Evolutionary conservation across 306 rosid species (phyloP), one percentile per base, ranked within the genome.

Genomic region (Glycine latifolia): DNA sequence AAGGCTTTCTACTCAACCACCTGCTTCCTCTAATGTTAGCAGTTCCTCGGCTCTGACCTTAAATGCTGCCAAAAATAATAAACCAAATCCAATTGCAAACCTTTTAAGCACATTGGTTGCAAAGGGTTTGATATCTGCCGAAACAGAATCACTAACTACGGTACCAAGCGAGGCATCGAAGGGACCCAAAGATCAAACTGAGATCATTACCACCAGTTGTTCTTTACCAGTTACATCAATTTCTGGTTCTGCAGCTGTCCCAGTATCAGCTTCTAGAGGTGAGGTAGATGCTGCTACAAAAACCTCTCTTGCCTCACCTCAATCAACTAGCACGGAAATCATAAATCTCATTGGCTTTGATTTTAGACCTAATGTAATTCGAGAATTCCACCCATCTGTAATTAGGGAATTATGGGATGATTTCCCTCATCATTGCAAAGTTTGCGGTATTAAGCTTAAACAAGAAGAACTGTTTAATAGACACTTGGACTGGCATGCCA

Each of bases 31-130:
- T 80, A 78, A 80, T 53, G 67, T 61, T 26, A 87, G 73, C 67
- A 81, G 79, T 79, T 78, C 86, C 72, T 81, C 90, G 43, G 88
- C 84, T 73, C 86, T 78, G 62, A 83, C 86, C 87, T 76, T 88
- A 77, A 87, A 85, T 82, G 91, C 72, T 48, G 73, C 61, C 60
- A 87, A 79, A 48, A 89, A 73, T 53, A 76, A 66, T 73, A 54
- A 89, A 43, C 16, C 46, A 56, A 82, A 85, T 89, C 97, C 97
- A 60, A 84, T 96, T 84, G 88, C 97, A 80, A 87, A 83, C 87
- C 94, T 96, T 84, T 77, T 96, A 82, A 96, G 89, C 85, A 91
- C 98, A 11, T 87, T 96, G 85, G 99, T 96, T 76, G 94, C 97
- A 1, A 89, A 92, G 89, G 99, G 99, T 77, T 89, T 96, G 86